Percentiles rank a stretch among this genome's conserved stretches.
Evolutionary conservation across 495 filamentous ascomycete species (phyloP).

Genomic region (Aspergillus ostianus): DNA sequence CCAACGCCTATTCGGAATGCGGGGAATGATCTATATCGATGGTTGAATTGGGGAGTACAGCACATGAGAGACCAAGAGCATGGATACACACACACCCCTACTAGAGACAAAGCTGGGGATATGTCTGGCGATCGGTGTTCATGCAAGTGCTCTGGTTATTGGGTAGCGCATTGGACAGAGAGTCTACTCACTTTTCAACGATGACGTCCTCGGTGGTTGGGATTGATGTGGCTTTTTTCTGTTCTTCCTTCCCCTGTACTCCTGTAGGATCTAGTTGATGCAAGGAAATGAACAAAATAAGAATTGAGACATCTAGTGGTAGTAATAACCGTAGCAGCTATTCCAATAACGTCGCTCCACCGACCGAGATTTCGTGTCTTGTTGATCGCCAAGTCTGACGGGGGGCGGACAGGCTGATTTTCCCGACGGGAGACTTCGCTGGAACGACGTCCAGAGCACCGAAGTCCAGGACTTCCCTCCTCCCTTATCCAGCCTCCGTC

Average conservation of each 20-base stretch:
- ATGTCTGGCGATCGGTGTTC: not conserved
- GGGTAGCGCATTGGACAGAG: not conserved
- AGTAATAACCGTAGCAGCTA: not conserved
- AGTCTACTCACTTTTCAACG: no score
- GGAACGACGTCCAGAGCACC: slow-evolving; percentile 13
- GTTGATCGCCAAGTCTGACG: slow-evolving; percentile 21
- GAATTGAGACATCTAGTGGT: not conserved
- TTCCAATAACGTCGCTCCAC: not conserved
- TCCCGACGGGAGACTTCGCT: slow-evolving; percentile 15
- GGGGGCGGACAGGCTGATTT: slow-evolving; percentile 18
- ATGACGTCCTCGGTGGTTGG: not conserved
- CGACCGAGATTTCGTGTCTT: not conserved
- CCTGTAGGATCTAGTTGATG: not conserved
- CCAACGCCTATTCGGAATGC: not conserved
- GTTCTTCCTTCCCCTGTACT: not conserved
- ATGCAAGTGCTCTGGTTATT: not conserved
- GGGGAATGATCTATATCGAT: not conserved
- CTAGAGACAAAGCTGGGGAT: not conserved
- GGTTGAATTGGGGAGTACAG: not conserved
- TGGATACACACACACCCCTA: not conserved
- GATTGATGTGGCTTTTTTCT: not conserved
- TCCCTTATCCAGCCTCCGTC: slow-evolving; percentile 11
- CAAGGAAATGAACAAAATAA: not conserved
- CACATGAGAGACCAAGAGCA: not conserved
- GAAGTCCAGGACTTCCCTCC: not conserved